Conservation (phyloP, 306 rosid genomes). For the Trichosanthes truncata region DNA sequence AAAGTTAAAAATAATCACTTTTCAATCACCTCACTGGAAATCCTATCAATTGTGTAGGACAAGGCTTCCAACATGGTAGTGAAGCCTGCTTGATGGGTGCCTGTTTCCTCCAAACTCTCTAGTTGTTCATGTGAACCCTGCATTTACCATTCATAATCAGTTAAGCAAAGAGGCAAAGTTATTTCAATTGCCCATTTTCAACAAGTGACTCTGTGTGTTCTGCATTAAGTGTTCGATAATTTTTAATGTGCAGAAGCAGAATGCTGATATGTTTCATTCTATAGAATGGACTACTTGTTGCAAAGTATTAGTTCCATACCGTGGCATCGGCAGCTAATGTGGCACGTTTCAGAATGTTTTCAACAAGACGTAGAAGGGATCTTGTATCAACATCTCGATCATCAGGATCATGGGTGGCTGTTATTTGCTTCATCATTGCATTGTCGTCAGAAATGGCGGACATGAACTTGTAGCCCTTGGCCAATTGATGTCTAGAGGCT, state of each 20-base stretch:
- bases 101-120: conserved; percentile 28
- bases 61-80: conserved; percentile 28
- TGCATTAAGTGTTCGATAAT: not conserved
- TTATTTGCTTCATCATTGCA: conserved; percentile 31
- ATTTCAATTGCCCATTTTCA: not conserved
- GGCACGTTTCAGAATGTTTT: conserved; percentile 37
- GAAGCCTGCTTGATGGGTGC: conserved; percentile 20
- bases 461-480: conserved; percentile 21
- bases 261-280: not conserved
- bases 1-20: not conserved
- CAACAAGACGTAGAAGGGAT: conserved; percentile 45
- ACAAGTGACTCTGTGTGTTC: not conserved
- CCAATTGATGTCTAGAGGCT: conserved; percentile 26
- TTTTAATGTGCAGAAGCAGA: not conserved
- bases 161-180: not conserved
- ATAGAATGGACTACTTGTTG: not conserved
- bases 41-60: conserved; percentile 39
- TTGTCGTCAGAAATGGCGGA: conserved; percentile 30
- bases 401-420: conserved; percentile 37
- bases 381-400: conserved; percentile 28
- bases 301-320: conserved; percentile 13
- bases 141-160: not conserved
- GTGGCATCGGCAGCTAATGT: conserved; percentile 15
- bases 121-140: conserved; percentile 21
- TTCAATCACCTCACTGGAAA: conserved; percentile 38